Percentiles rank a stretch among this genome's conserved stretches.
Evolutionary conservation across 257 asterid species (phyloP).

Genomic region (Solanum ossicruentum): DNA sequence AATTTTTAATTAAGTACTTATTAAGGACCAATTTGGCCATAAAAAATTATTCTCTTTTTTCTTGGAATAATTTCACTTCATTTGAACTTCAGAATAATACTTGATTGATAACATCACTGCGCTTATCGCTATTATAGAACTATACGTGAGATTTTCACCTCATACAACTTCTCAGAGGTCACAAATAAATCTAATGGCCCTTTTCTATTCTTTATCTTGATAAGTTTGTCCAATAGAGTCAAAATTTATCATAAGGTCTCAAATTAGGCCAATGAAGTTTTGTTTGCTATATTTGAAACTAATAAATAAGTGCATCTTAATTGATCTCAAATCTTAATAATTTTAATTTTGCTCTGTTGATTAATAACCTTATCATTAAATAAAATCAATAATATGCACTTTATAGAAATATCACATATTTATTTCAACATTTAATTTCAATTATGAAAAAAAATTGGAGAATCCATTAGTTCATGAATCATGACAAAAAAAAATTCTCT

Average conservation of each 20-base stretch:
- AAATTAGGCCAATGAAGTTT: not conserved
- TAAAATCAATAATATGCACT: not conserved
- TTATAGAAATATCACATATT: not conserved
- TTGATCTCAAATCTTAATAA: not conserved
- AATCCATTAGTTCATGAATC: not conserved
- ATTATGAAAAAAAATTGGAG: not conserved
- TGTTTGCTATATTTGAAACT: not conserved
- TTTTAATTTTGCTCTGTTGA: not conserved
- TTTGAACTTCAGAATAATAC: not conserved
- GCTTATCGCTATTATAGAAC: not conserved
- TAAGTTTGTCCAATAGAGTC: not conserved
- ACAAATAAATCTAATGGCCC: not conserved
- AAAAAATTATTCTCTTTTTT: not conserved
- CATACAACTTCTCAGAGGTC: not conserved
- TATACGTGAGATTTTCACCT: not conserved
- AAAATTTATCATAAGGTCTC: not conserved
- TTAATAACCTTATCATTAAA: not conserved
- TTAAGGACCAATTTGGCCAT: not conserved
- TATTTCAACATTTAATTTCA: not conserved
- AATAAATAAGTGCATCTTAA: not conserved
- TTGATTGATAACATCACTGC: not conserved
- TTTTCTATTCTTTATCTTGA: not conserved
- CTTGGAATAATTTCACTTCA: not conserved
- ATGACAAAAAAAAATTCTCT: not conserved
- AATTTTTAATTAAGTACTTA: not conserved